phyloP scores from a whole-genome alignment of 306 rosid genomes.

The Gastrolobium villosum region DNA sequence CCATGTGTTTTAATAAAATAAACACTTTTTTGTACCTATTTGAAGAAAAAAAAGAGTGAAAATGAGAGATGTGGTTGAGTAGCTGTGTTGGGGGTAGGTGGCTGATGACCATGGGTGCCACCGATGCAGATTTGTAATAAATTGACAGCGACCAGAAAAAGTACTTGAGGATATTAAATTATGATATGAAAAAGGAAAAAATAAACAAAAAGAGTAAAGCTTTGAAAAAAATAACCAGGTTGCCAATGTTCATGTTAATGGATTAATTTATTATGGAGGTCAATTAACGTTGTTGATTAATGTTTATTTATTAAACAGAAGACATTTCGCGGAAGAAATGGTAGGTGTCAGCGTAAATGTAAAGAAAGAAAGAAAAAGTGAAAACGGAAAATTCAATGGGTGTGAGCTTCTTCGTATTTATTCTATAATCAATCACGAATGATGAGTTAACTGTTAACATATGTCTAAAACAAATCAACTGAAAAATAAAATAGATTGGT shows the following conservation, averaged over 20 bases:
- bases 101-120: conserved; percentile 8
- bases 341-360: neutral
- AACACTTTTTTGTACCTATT: too few species aligned
- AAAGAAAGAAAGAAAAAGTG: neutral
- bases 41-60: neutral
- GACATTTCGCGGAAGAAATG: neutral
- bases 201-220: neutral
- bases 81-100: conserved; percentile 41
- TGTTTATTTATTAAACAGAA: neutral
- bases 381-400: neutral
- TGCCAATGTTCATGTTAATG: neutral
- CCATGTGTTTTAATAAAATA: too few species aligned
- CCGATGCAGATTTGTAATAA: conserved; percentile 23
- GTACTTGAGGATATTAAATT: conserved; percentile 18
- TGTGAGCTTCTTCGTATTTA: neutral
- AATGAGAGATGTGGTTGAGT: conserved; percentile 27
- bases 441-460: too few species aligned
- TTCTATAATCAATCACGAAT: neutral
- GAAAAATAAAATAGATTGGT: neutral
- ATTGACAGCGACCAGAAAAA: conserved; percentile 5
- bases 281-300: neutral
- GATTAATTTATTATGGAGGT: neutral
- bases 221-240: neutral
- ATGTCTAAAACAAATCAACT: neutral
- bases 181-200: too few species aligned